Base-by-base conservation (phyloP, 2,329 filamentous ascomycete species). In the Penicillium sp. region DNA sequence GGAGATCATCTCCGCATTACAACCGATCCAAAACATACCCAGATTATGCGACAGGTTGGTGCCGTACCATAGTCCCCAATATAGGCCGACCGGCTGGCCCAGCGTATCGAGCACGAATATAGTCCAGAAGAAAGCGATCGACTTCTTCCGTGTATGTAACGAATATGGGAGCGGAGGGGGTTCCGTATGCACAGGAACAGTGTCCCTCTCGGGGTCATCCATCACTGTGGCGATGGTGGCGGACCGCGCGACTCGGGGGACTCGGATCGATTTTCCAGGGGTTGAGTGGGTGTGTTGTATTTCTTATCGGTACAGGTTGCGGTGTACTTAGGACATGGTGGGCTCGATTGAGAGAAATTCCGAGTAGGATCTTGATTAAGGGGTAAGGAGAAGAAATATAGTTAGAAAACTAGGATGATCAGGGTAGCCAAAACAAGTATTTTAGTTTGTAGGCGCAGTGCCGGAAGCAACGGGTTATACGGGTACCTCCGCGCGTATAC, bases 1-100 rank as follows among this genome's bases (percentile, higher is more conserved):
- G 23, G 44, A 41, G 23, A 31, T 42, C 12, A 26, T 29, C 15
- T 47, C 47, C 27, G 46, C 37, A 8, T 3, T 18, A n/a, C 15
- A 31, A 33, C 20, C n/a, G 45, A 29, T 18, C 4, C 20, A 7
- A 27, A 40, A 67, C 73, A 60, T 69, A 76, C 72, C 69, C 59
- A 74, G 33, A 43, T 77, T 75, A 55, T 73, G 71, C 40, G 73
- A 73, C 29, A 86, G 66, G 57, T 75, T 72, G 9, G 82, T 81
- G 58, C 76, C 77, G 59, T 85, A 85, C 81, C 82, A 85, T 35
- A 87, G 73, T 47, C 79, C 76, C 73, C 83, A 87, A 71, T 86
- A 87, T 2, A 87, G 74, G 3, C 76, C 79, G 55, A 86, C 76
- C 18, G 84, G 84, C 70, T 85, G 81, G 54, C 75, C 79, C 56